Base-by-base conservation (phyloP, 2,329 filamentous ascomycete genomes). In the Coniochaeta sp. region DNA sequence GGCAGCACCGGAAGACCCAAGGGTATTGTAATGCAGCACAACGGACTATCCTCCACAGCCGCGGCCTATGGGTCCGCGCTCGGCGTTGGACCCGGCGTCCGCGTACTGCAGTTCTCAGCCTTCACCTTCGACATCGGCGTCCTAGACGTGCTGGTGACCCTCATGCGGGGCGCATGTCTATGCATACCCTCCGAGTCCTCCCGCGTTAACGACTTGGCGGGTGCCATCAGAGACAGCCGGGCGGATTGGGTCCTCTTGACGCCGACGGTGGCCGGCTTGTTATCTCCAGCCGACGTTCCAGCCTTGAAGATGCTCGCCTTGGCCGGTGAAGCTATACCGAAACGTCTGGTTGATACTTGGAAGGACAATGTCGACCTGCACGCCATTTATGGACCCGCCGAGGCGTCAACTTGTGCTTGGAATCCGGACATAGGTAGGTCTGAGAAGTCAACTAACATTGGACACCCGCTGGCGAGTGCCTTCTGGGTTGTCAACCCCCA, bases 1-100 rank as follows among this genome's bases (percentile, higher is more conserved):
- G 85, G 85, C 16, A 87, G 83, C 62, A 88, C 85, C 0, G 85
- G 85, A 7, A 80, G 79, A 61, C 85, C 85, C 1, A 88, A 88
- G 72, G 85, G 85, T 24, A 84, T 87, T 4, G 76, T 86, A 54
- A 73, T 81, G 60, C 75, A 76, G 1, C 79, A 82, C 61, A 9
- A 3, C 3, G 6, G 31, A 5, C 17, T 57, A 3, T n/a, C 5
- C 7, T 9, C 55, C 22, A 11, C 4, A 6, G 22, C 31, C 4
- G 11, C 28, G 7, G 28, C 55, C 6, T 31, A 57, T 19, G 55
- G 31, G 4, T 6, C 31, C 12, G 55, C 55, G 6, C 9, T 38
- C 4, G 16, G 31, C n/a, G 9, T 57, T 8, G 16, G 19, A 6
- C 17, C 28, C 3, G 17, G 2, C n/a, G 22, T 31, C 6, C 55